Conservation (phyloP, 768 basidiomycete species). For the Termitomyces bulborhizus region DNA sequence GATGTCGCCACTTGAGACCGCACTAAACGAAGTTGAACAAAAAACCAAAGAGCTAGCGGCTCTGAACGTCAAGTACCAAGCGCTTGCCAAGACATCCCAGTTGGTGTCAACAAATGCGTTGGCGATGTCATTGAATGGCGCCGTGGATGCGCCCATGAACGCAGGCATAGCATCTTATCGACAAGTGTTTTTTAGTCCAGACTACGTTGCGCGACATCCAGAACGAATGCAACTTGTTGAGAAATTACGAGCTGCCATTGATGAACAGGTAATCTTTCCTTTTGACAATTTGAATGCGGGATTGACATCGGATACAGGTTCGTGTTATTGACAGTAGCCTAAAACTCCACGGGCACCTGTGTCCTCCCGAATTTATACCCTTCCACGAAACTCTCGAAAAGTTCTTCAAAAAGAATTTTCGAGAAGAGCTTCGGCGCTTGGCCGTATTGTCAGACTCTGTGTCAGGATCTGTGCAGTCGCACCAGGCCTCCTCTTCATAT, state of each 20-base stretch:
- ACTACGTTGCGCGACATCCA: conserved; percentile 62
- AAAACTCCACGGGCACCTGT: conserved; percentile 74
- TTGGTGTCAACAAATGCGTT: conserved; percentile 71
- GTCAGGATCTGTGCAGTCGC: conserved; percentile 32
- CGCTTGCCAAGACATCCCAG: conserved; percentile 73
- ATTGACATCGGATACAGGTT: conserved; percentile 35
- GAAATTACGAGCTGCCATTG: conserved; percentile 66
- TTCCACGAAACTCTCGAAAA: conserved; percentile 89
- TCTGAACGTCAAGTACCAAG: conserved; percentile 64
- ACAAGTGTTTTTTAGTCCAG: conserved; percentile 65
- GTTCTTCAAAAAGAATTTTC: conserved; percentile 81
- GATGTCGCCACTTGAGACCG: conserved; percentile 81
- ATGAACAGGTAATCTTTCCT: conserved; percentile 62
- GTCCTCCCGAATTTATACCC: conserved; percentile 81
- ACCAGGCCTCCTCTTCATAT: conserved; percentile 33
- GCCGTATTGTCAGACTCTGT: conserved; percentile 47
- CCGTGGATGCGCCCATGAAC: conserved; percentile 76
- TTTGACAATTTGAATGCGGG: neutral
- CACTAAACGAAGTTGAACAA: conserved; percentile 72
- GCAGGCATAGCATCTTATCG: conserved; percentile 78
- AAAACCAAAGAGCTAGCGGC: conserved; percentile 74
- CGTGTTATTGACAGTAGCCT: conserved; percentile 81
- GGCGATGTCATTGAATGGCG: conserved; percentile 81
- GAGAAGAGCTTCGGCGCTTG: conserved; percentile 73
- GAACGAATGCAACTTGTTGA: conserved; percentile 68